Evolutionary conservation across 352 stramenopile genomes (phyloP).

Genomic region (Aphanomyces cochlioides): DNA sequence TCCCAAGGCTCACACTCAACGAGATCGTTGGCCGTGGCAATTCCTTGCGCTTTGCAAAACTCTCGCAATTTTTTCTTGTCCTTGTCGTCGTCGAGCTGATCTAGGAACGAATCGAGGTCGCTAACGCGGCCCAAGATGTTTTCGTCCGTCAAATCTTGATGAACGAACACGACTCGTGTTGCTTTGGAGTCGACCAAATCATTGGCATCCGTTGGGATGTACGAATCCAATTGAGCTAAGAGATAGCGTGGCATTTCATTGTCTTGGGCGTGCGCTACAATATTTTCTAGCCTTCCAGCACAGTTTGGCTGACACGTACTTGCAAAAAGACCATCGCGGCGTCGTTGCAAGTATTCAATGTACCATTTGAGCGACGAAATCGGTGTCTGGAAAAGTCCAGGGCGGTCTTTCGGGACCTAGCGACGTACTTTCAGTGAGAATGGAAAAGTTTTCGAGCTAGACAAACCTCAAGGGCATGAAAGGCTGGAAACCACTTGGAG

Average conservation of each 20-base stretch:
- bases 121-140: conserved; percentile 60
- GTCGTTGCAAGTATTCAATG: conserved; percentile 66
- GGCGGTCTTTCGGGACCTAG: too few species aligned
- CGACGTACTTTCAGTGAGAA: too few species aligned
- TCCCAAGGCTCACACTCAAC: neutral
- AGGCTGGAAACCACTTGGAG: conserved; percentile 48
- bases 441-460: too few species aligned
- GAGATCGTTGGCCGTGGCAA: neutral
- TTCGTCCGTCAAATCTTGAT: conserved; percentile 82
- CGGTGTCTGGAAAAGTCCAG: neutral
- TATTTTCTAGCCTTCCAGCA: too few species aligned
- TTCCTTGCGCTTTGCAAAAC: neutral
- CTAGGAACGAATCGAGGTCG: neutral
- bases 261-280: conserved; percentile 55
- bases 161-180: conserved; percentile 54
- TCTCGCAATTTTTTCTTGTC: too few species aligned
- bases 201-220: conserved; percentile 42
- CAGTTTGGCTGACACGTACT: conserved; percentile 45
- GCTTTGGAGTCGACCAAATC: conserved; percentile 33
- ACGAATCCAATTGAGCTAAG: conserved; percentile 54
- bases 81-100: too few species aligned
- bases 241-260: conserved; percentile 55
- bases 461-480: conserved; percentile 45
- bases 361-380: conserved; percentile 52
- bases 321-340: conserved; percentile 54